A percentile compares a stretch with the other conserved stretches of the same genome.
phyloP scores from a whole-genome alignment of 2,329 filamentous ascomycete species.

The Pseudocercospora eumusae region DNA sequence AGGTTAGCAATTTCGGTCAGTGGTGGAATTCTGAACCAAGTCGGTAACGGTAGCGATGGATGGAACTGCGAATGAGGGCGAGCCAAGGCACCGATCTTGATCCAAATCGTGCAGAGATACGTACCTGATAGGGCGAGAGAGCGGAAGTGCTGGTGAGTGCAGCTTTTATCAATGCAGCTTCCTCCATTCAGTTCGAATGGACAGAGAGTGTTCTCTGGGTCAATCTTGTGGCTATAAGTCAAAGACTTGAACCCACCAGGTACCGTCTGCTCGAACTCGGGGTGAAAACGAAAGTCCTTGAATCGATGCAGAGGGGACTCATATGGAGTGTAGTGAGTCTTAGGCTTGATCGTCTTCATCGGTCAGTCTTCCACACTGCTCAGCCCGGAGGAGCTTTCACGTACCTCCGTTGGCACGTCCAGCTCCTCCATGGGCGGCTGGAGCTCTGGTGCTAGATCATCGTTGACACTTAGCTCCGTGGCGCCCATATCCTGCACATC shows the following conservation, averaged over 20 bases:
- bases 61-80: neutral
- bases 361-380: slow-evolving; percentile 14
- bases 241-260: slow-evolving; percentile 79
- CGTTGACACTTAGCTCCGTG: neutral
- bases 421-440: slow-evolving; percentile 35
- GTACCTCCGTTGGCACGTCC: slow-evolving; percentile 19
- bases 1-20: slow-evolving; percentile 38
- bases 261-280: slow-evolving; percentile 68
- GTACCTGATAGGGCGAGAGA: slow-evolving; percentile 45
- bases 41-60: neutral
- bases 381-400: slow-evolving; percentile 22
- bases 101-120: slow-evolving; percentile 15
- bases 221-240: slow-evolving; percentile 91
- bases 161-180: slow-evolving; percentile 73
- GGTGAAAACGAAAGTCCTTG: slow-evolving; percentile 87
- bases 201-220: slow-evolving; percentile 72
- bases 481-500: slow-evolving; percentile 9
- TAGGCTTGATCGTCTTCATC: slow-evolving; percentile 14
- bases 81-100: slow-evolving; percentile 3
- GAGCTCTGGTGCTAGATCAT: slow-evolving; percentile 45
- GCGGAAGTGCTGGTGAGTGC: slow-evolving; percentile 78
- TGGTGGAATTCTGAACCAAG: slow-evolving; percentile 14
- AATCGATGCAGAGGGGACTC: slow-evolving; percentile 80
- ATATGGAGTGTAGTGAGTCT: slow-evolving; percentile 61
- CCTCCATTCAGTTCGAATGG: slow-evolving; percentile 70